A percentile compares a stretch with the other conserved stretches of the same genome.
Conservation (phyloP, 208 protist species). For the Angomonas ambiguus region DNA sequence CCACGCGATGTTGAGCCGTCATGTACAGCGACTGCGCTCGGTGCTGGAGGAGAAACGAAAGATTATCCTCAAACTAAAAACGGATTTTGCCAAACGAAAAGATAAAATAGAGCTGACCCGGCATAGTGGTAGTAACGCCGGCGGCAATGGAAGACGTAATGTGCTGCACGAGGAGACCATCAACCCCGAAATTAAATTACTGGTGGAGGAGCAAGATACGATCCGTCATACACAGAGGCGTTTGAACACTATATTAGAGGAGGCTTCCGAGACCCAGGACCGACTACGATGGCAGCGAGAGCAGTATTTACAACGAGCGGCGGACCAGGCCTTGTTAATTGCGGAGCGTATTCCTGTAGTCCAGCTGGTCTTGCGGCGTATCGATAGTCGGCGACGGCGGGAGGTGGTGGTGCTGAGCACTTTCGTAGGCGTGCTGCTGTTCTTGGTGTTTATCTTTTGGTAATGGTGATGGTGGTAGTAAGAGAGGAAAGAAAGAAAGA, state of each 20-base stretch:
- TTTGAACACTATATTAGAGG: slow-evolving; percentile 55
- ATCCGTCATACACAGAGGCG: slow-evolving; percentile 64
- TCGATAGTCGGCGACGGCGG: slow-evolving; percentile 56
- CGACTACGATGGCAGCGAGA: slow-evolving; percentile 65
- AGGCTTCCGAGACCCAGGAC: slow-evolving; percentile 50
- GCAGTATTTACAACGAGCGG: slow-evolving; percentile 43
- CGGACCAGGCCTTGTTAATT: slow-evolving; percentile 51
- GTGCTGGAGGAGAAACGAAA: not conserved
- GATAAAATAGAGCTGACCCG: slow-evolving; percentile 61
- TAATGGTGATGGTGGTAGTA: slow-evolving; percentile 18
- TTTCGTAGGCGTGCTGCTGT: slow-evolving; percentile 53
- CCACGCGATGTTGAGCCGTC: not conserved
- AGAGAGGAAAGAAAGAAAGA: slow-evolving; percentile 13
- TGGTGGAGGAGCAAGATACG: slow-evolving; percentile 73
- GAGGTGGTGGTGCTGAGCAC: slow-evolving; percentile 60
- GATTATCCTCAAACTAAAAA: not conserved
- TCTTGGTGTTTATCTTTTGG: slow-evolving; percentile 65
- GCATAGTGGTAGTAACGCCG: slow-evolving; percentile 22
- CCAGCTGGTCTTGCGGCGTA: slow-evolving; percentile 59
- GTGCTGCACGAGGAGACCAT: too few species aligned
- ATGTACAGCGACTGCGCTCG: not conserved
- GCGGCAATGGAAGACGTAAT: slow-evolving; percentile 12
- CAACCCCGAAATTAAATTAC: slow-evolving; percentile 39
- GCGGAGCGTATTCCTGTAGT: slow-evolving; percentile 71
- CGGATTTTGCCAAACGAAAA: slow-evolving; percentile 43